Percentiles rank a stretch among this genome's conserved stretches.
phyloP scores from a whole-genome alignment of 225 moss, liverwort and hornwort species.

The Ulota crispa region DNA sequence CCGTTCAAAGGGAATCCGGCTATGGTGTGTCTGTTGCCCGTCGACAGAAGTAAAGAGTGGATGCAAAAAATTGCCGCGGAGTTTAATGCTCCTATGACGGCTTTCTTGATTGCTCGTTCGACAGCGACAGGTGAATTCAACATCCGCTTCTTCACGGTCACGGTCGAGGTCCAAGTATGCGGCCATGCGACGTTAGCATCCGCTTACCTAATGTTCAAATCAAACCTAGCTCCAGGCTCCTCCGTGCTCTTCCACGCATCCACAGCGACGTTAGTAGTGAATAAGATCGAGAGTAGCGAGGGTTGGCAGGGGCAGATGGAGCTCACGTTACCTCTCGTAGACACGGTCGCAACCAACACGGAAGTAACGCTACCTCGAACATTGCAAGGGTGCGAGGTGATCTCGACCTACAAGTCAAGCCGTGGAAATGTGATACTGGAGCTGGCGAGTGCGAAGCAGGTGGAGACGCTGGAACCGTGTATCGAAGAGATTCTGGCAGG shows the following conservation, averaged over 20 bases:
- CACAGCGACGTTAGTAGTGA: conserved; percentile 24
- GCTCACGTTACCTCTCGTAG: conserved; percentile 38
- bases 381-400: conserved; percentile 17
- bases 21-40: conserved; percentile 34
- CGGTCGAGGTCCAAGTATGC: conserved; percentile 34
- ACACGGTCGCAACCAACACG: background rate
- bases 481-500: conserved; percentile 31
- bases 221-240: conserved; percentile 21
- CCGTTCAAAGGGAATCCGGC: conserved; percentile 56
- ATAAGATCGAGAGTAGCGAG: conserved; percentile 13
- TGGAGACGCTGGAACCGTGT: conserved; percentile 23
- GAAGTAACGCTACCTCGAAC: conserved; percentile 21
- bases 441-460: conserved; percentile 31
- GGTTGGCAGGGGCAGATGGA: conserved; percentile 34
- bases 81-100: conserved; percentile 46
- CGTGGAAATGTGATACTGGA: conserved; percentile 34
- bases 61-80: conserved; percentile 59
- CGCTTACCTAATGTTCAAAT: conserved; percentile 43
- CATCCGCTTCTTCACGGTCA: conserved; percentile 47
- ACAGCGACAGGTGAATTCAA: conserved; percentile 24
- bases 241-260: conserved; percentile 33
- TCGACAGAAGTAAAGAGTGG: conserved; percentile 33
- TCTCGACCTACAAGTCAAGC: conserved; percentile 6
- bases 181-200: conserved; percentile 58
- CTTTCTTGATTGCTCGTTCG: conserved; percentile 30